phyloP scores from a whole-genome alignment of 108 stramenopile species.

The Pseudonitzschia multiseries region DNA sequence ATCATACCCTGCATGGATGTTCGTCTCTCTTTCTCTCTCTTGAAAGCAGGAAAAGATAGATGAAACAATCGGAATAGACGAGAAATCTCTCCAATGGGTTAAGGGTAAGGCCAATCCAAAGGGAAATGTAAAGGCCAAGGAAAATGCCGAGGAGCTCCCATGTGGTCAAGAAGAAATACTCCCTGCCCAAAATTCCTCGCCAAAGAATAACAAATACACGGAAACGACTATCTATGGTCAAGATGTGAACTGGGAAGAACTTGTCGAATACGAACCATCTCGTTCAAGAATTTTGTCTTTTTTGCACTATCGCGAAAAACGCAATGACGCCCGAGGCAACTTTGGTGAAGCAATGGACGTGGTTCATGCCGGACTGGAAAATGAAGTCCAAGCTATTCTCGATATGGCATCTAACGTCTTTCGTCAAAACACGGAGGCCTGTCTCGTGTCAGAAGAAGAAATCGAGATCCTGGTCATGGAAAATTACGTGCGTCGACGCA shows the following conservation, averaged over 20 bases:
- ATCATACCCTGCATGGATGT: not conserved
- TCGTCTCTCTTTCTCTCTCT: not conserved
- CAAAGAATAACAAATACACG: not conserved
- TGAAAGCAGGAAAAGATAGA: no score
- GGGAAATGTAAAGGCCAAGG: not conserved
- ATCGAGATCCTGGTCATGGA: constrained; percentile 26
- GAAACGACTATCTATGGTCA: not conserved
- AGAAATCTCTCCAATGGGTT: no score
- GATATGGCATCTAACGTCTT: constrained; percentile 19
- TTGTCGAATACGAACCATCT: constrained; percentile 6
- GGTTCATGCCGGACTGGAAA: constrained; percentile 21
- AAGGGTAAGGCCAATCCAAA: no score
- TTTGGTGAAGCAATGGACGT: constrained; percentile 21
- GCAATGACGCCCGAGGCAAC: constrained; percentile 10
- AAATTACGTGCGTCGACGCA: constrained; percentile 22
- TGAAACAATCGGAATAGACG: no score
- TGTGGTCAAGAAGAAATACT: not conserved
- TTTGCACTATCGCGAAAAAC: constrained; percentile 16
- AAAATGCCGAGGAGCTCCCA: not conserved
- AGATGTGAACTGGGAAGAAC: constrained; percentile 20
- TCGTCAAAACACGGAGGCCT: constrained; percentile 2
- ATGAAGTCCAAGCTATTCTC: constrained; percentile 18
- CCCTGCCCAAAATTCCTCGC: no score
- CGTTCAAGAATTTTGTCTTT: constrained; percentile 12
- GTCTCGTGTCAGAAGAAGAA: constrained; percentile 22